phyloP scores from a whole-genome alignment of 1,284 basidiomycete genomes.

The Neonothopanus nambi region DNA sequence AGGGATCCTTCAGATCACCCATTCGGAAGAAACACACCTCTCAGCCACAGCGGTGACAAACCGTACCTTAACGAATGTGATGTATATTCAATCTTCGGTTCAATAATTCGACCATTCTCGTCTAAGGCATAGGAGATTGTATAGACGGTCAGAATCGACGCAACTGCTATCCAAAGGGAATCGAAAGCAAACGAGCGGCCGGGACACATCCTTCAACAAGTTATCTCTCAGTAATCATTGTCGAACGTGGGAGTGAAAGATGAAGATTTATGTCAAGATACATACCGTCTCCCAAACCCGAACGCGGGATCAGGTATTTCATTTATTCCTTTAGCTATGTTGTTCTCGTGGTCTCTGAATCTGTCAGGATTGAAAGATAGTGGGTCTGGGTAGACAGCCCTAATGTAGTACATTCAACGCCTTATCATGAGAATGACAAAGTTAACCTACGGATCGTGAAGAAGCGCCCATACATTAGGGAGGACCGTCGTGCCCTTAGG shows the following conservation, averaged over 20 bases:
- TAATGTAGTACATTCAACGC: not conserved
- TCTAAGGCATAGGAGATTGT: constrained; percentile 41
- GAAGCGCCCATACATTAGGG: constrained; percentile 41
- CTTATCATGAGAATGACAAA: not conserved
- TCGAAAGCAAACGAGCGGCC: constrained; percentile 48
- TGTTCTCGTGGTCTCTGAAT: constrained; percentile 27
- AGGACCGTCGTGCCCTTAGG: constrained; percentile 42
- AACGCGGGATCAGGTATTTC: constrained; percentile 37
- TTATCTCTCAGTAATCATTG: not conserved
- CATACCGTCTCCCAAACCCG: constrained; percentile 44
- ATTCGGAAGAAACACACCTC: too few relatives aligned
- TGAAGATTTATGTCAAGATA: not conserved
- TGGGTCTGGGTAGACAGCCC: constrained; percentile 34
- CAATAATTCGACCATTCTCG: constrained; percentile 40
- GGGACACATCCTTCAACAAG: constrained; percentile 40
- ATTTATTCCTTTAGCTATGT: constrained; percentile 25
- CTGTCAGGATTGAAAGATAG: constrained; percentile 33
- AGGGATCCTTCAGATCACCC: too few relatives aligned
- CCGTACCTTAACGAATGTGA: constrained; percentile 45
- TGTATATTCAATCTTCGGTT: constrained; percentile 40
- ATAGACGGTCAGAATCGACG: constrained; percentile 44
- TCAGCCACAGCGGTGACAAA: not conserved
- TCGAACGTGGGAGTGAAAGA: too few relatives aligned
- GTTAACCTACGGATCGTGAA: constrained; percentile 28
- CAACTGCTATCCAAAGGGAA: constrained; percentile 48